A percentile compares a stretch with the other conserved stretches of the same genome.
phyloP scores from a whole-genome alignment of 495 filamentous ascomycete species.

The Hypoxylon lenormandii region DNA sequence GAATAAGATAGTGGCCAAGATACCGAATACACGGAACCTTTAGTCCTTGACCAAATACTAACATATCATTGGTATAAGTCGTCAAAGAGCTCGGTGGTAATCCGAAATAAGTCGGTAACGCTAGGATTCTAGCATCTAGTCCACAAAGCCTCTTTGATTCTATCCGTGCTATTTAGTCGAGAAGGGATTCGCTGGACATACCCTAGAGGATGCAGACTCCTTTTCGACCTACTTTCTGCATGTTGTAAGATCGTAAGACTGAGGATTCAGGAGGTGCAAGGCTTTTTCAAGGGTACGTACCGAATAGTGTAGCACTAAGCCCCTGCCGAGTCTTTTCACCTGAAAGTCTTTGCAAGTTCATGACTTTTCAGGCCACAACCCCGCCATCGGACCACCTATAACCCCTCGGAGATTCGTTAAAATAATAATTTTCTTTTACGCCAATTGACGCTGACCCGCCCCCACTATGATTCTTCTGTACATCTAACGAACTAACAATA shows the following conservation, averaged over 20 bases:
- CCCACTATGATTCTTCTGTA: constrained; percentile 38
- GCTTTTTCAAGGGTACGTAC: too few species aligned
- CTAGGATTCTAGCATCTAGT: constrained; percentile 5
- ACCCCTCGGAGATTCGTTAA: constrained; percentile 19
- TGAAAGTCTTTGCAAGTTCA: not conserved
- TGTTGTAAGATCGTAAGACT: not conserved
- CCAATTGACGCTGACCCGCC: constrained; percentile 34
- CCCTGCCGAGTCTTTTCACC: not conserved
- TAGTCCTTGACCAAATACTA: too few species aligned
- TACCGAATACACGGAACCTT: too few species aligned
- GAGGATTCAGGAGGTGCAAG: too few species aligned
- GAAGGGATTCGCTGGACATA: not conserved
- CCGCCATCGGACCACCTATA: constrained; percentile 31
- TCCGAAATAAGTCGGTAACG: constrained; percentile 14
- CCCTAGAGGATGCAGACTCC: not conserved
- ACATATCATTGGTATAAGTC: not conserved
- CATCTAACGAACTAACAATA: constrained; percentile 25
- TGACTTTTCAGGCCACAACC: constrained; percentile 1
- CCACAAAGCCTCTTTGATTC: constrained; percentile 36
- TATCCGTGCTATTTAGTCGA: constrained; percentile 21
- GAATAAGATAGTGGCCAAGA: constrained; percentile 1
- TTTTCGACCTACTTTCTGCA: not conserved
- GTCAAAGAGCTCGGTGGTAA: constrained; percentile 29
- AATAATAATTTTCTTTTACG: constrained; percentile 29
- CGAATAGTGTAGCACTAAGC: too few species aligned